Evolutionary conservation across 1,284 basidiomycete species (phyloP).

Genomic region (Moniliella sp.): DNA sequence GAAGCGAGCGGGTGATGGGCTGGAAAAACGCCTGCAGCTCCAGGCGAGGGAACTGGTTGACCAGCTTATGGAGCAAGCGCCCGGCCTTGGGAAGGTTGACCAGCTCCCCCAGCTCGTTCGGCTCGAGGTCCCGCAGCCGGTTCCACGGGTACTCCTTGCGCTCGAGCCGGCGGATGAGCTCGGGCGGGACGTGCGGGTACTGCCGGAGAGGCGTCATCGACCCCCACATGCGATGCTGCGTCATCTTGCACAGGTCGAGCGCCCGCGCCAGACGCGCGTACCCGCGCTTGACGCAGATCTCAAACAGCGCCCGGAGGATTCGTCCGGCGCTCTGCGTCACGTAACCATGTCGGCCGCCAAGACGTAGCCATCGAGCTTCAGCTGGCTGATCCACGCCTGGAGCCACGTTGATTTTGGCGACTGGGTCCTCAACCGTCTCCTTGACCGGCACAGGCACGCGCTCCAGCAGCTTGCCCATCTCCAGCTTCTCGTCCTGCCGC

Average conservation of each 20-base stretch:
- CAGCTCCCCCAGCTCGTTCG: conserved; percentile 50
- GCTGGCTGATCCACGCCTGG: conserved; percentile 81
- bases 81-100: conserved; percentile 73
- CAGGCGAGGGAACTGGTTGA: conserved; percentile 86
- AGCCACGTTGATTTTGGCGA: conserved; percentile 89
- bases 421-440: conserved; percentile 81
- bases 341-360: conserved; percentile 97
- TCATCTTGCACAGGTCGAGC: conserved; percentile 95
- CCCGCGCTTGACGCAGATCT: conserved; percentile 93
- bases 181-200: conserved; percentile 65
- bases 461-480: conserved; percentile 76
- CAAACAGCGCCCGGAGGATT: conserved; percentile 87
- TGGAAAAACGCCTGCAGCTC: conserved; percentile 43
- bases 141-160: conserved; percentile 54
- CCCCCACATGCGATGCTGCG: conserved; percentile 55
- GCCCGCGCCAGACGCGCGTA: conserved; percentile 84
- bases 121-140: conserved; percentile 25
- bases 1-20: conserved; percentile 23
- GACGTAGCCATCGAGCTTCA: conserved; percentile 85
- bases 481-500: conserved; percentile 39
- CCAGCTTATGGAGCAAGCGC: conserved; percentile 70
- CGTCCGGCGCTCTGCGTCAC: conserved; percentile 41
- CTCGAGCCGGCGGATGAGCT: conserved; percentile 76
- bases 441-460: conserved; percentile 92
- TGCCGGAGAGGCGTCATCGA: conserved; percentile 92